Evolutionary conservation across 208 protist species (phyloP).

Genomic region (Acanthamoeba healyi): DNA sequence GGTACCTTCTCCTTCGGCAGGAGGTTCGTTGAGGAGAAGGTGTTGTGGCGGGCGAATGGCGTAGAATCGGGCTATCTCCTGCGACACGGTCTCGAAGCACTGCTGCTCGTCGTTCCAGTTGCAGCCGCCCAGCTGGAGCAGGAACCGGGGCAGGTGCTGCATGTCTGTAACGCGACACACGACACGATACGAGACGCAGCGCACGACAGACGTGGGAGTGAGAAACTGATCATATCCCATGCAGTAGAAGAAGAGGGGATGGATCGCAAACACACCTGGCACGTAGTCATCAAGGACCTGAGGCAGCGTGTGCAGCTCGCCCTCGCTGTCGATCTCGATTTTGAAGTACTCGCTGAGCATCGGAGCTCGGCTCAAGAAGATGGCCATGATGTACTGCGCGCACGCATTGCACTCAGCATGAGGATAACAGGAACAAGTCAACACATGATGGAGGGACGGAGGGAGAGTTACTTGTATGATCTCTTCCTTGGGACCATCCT

Average conservation of each 20-base stretch:
- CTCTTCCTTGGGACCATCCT: constrained; percentile 66
- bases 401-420: not conserved
- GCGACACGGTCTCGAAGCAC: constrained; percentile 80
- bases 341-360: constrained; percentile 78
- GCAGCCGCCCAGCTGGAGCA: constrained; percentile 63
- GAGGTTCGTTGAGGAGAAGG: constrained; percentile 9
- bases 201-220: no score
- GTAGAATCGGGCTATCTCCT: constrained; percentile 76
- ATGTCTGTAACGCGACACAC: not conserved
- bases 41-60: constrained; percentile 28
- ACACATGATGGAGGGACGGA: not conserved
- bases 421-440: not conserved
- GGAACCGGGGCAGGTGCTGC: constrained; percentile 48
- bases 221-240: no score
- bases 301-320: constrained; percentile 54
- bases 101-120: constrained; percentile 82
- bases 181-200: no score
- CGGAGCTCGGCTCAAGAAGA: constrained; percentile 54
- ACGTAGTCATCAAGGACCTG: constrained; percentile 72
- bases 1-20: constrained; percentile 34
- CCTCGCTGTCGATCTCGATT: constrained; percentile 65
- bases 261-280: no score
- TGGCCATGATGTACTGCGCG: constrained; percentile 60
- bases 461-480: constrained; percentile 50
- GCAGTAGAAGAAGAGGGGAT: no score